Conservation (phyloP, 768 basidiomycete genomes). For the Leccinellum rugosiceps region DNA sequence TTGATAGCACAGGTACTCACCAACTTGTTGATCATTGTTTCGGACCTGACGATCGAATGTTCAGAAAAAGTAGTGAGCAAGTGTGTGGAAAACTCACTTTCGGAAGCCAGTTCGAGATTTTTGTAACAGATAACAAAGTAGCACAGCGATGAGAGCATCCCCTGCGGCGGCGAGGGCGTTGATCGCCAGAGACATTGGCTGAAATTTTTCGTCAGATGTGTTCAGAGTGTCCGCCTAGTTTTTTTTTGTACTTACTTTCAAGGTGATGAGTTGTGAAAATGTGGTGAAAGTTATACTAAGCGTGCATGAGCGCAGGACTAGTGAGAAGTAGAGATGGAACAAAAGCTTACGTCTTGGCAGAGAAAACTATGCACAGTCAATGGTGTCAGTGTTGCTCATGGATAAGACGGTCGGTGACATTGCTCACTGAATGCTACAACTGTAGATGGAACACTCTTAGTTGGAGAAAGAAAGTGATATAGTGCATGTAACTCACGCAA, state of each 20-base stretch:
- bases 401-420: neutral
- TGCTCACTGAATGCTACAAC: constrained; percentile 34
- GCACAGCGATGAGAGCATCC: constrained; percentile 49
- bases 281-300: constrained; percentile 39
- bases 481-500: constrained; percentile 27
- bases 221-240: neutral
- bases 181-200: constrained; percentile 45
- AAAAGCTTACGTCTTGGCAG: constrained; percentile 34
- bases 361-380: constrained; percentile 30
- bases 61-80: neutral
- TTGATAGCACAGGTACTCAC: constrained; percentile 5
- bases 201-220: neutral
- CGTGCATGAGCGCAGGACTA: constrained; percentile 10
- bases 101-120: constrained; percentile 51
- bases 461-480: neutral
- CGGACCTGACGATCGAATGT: constrained; percentile 31
- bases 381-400: constrained; percentile 2
- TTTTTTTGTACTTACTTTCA: constrained; percentile 37
- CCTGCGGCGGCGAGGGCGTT: constrained; percentile 48
- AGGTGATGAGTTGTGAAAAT: constrained; percentile 38
- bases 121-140: constrained; percentile 45
- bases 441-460: constrained; percentile 11
- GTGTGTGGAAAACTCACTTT: constrained; percentile 24
- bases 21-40: constrained; percentile 50
- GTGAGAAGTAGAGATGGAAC: neutral